Evolutionary conservation across 2,329 filamentous ascomycete species (phyloP).

Genomic region (Grosmannia penicillata): DNA sequence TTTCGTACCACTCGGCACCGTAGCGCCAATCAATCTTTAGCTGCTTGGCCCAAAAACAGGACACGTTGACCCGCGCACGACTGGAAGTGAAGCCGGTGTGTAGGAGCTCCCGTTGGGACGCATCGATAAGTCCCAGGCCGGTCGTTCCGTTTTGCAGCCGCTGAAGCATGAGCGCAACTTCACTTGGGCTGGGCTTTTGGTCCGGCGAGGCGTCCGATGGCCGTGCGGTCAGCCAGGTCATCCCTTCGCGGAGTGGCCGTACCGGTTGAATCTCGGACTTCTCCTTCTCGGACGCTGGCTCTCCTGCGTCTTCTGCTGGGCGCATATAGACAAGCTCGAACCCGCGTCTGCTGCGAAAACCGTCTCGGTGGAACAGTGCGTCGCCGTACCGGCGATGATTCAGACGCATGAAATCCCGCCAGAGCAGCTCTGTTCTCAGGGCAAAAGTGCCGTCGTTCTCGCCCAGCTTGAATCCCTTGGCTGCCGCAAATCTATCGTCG

Average conservation of each 20-base stretch:
- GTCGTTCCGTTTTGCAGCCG: conserved; percentile 54
- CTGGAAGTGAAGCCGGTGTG: conserved; percentile 69
- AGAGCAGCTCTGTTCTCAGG: conserved; percentile 59
- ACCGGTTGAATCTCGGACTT: conserved; percentile 6
- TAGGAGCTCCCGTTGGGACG: conserved; percentile 58
- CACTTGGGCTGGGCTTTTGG: conserved; percentile 25
- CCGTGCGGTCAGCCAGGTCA: conserved; percentile 30
- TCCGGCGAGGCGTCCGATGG: conserved; percentile 15
- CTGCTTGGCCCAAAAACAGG: conserved; percentile 59
- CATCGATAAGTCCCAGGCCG: conserved; percentile 65
- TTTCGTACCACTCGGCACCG: conserved; percentile 65
- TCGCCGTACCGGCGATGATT: conserved; percentile 55
- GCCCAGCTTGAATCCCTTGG: conserved; percentile 48
- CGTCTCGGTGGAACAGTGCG: conserved; percentile 48
- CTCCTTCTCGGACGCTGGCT: neutral
- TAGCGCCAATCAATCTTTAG: conserved; percentile 65
- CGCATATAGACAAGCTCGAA: neutral
- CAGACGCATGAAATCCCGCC: conserved; percentile 70
- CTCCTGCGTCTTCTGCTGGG: neutral
- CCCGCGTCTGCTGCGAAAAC: conserved; percentile 33
- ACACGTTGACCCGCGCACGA: conserved; percentile 61
- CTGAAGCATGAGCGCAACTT: conserved; percentile 33
- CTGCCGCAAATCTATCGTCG: conserved; percentile 21
- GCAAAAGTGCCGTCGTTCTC: conserved; percentile 57
- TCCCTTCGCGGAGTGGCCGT: conserved; percentile 9